phyloP scores from a whole-genome alignment of 2,329 filamentous ascomycete species.

The Talaromyces amestolkiae region DNA sequence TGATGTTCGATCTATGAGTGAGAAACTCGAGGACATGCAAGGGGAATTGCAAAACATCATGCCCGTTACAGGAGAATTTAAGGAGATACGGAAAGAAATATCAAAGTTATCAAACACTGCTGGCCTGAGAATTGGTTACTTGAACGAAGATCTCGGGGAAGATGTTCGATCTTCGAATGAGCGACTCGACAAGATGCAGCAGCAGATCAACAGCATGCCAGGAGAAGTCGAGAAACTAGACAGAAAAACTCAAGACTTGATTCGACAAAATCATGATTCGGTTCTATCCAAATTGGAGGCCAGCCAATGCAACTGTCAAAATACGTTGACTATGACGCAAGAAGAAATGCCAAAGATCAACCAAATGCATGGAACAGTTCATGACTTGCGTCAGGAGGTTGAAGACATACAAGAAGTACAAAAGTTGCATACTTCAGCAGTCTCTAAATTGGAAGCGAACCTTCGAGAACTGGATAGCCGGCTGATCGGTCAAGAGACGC shows the following conservation, averaged over 20 bases:
- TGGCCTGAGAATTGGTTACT: no score
- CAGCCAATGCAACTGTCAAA: not conserved
- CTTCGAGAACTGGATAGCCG: not conserved
- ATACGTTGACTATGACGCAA: not conserved
- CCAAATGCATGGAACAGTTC: not conserved
- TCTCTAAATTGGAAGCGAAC: not conserved
- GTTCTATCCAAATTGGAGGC: not conserved
- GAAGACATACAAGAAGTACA: not conserved
- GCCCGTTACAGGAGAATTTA: not conserved
- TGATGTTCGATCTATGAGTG: not conserved
- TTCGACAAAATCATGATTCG: not conserved
- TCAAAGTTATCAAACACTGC: no score
- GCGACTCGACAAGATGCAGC: not conserved
- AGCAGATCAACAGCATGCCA: not conserved
- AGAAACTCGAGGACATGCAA: not conserved
- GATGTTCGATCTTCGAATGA: no score
- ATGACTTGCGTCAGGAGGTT: not conserved
- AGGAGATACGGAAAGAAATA: not conserved
- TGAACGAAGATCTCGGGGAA: no score
- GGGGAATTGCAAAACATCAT: not conserved
- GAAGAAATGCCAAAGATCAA: not conserved
- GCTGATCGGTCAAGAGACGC: not conserved
- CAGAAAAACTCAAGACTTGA: not conserved
- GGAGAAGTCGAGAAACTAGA: not conserved
- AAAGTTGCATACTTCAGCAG: not conserved